Evolutionary conservation across 768 basidiomycete genomes (phyloP).

Genomic region (Piloderma croceum): DNA sequence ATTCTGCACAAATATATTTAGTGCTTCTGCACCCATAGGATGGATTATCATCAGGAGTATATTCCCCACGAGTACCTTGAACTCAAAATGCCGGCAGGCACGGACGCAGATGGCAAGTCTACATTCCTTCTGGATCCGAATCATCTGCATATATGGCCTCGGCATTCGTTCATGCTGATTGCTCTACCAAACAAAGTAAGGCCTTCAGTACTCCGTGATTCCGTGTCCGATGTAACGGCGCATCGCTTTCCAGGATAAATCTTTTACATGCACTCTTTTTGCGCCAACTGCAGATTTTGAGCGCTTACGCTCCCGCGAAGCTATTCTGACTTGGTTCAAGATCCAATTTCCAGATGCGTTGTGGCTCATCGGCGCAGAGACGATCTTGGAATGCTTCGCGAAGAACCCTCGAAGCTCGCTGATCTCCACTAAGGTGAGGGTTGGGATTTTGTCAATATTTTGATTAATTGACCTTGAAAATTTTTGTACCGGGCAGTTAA

Average conservation of each 20-base stretch:
- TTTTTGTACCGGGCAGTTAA: conserved; percentile 43
- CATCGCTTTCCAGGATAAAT: conserved; percentile 66
- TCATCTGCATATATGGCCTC: conserved; percentile 98
- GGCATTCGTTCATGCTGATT: conserved; percentile 98
- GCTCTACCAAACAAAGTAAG: conserved; percentile 94
- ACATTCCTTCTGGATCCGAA: conserved; percentile 85
- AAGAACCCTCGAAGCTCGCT: conserved; percentile 84
- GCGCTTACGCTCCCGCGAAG: conserved; percentile 52
- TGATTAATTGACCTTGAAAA: conserved; percentile 11
- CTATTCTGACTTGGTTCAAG: conserved; percentile 70
- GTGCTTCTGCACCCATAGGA: conserved; percentile 43
- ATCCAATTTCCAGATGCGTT: conserved; percentile 86
- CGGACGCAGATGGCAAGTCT: conserved; percentile 52
- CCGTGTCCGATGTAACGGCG: conserved; percentile 24
- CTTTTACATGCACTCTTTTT: conserved; percentile 96
- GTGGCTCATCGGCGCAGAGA: conserved; percentile 74
- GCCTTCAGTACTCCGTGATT: conserved; percentile 17
- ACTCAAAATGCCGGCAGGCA: conserved; percentile 86
- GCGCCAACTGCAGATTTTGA: conserved; percentile 76
- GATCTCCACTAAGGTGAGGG: conserved; percentile 86
- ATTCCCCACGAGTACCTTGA: conserved; percentile 96
- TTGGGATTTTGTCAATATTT: conserved; percentile 16
- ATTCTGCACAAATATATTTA: conserved; percentile 23
- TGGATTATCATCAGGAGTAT: conserved; percentile 94
- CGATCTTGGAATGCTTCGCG: conserved; percentile 69